A percentile compares a stretch with the other conserved stretches of the same genome.
Evolutionary conservation across 768 basidiomycete species (phyloP).

Genomic region (Krasilnikovozyma curviuscula): DNA sequence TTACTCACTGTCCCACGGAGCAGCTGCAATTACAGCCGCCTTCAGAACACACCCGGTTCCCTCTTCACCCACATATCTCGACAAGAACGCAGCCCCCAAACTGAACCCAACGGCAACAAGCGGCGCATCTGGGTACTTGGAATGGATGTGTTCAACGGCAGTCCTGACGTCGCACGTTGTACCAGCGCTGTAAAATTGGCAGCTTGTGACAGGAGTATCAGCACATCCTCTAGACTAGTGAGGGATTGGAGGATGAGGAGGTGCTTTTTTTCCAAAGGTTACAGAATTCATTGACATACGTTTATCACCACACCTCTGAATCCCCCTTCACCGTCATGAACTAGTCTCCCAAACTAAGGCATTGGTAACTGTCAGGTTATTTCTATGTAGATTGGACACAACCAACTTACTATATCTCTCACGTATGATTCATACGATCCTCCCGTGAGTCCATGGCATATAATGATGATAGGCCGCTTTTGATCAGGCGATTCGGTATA

Average conservation of each 20-base stretch:
- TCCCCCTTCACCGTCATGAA: slow-evolving; percentile 78
- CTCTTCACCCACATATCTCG: slow-evolving; percentile 75
- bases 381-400: too few species aligned
- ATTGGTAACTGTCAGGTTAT: too few species aligned
- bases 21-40: slow-evolving; percentile 6
- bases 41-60: slow-evolving; percentile 25
- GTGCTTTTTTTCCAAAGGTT: too few species aligned
- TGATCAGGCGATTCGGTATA: slow-evolving; percentile 14
- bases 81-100: slow-evolving; percentile 76
- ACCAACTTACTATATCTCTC: slow-evolving; percentile 11
- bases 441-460: slow-evolving; percentile 33
- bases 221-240: slow-evolving; percentile 29
- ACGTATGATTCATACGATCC: slow-evolving; percentile 18
- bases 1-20: slow-evolving; percentile 13
- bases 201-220: slow-evolving; percentile 59
- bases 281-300: slow-evolving; percentile 64
- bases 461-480: slow-evolving; percentile 30
- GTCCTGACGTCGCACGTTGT: slow-evolving; percentile 76
- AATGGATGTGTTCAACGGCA: slow-evolving; percentile 54
- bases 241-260: too few species aligned
- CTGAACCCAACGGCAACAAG: slow-evolving; percentile 81
- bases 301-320: slow-evolving; percentile 81
- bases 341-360: too few species aligned
- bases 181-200: slow-evolving; percentile 64
- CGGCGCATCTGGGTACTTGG: slow-evolving; percentile 55